Percentiles rank a stretch among this genome's conserved stretches.
phyloP scores from a whole-genome alignment of 495 filamentous ascomycete species.

The Penicillium verhagenii region DNA sequence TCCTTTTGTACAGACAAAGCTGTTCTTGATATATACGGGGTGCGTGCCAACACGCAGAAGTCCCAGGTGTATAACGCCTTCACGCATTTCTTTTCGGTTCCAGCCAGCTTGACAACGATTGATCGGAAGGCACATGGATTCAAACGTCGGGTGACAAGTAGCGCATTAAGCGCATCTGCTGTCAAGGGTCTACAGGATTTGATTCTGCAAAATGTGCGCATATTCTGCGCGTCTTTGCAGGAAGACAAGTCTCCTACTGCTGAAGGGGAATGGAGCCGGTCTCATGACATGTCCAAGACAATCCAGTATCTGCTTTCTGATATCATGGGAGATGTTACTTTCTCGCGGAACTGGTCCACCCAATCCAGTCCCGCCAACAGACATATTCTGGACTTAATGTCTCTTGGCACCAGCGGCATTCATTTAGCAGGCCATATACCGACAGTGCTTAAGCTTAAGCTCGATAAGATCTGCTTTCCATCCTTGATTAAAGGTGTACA shows the following conservation, averaged over 20 bases:
- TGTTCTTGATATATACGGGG: background rate
- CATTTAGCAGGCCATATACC: background rate
- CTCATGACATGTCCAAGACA: background rate
- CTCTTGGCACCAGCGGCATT: background rate
- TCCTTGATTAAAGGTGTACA: background rate
- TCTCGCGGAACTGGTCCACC: background rate
- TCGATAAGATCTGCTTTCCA: background rate
- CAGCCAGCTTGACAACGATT: background rate
- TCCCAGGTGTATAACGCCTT: background rate
- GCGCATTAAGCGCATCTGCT: background rate
- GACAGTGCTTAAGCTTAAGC: background rate
- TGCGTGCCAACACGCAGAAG: background rate
- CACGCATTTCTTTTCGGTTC: background rate
- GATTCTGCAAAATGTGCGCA: background rate
- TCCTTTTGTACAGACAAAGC: background rate
- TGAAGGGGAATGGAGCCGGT: background rate
- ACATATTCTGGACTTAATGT: background rate
- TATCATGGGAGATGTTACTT: background rate
- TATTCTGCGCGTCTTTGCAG: background rate
- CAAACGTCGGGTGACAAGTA: background rate
- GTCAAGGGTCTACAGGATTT: background rate
- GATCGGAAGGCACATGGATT: background rate
- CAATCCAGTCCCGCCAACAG: background rate
- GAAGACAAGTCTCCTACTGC: background rate
- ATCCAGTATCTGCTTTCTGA: background rate